phyloP scores from a whole-genome alignment of 371 early-diverging fungal species.

The Mortierella sp. region DNA sequence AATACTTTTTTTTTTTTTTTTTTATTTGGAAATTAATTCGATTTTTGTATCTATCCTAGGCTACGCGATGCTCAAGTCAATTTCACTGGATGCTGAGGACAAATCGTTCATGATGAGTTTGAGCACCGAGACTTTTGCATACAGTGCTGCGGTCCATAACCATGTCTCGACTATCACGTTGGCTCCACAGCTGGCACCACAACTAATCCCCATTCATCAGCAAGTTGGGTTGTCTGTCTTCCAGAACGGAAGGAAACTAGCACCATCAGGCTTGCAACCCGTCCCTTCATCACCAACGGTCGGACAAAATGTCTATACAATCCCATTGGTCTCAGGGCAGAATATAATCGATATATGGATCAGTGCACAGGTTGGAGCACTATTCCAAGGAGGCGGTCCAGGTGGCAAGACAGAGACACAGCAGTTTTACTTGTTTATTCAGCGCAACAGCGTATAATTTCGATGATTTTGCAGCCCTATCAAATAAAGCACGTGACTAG shows the following conservation, averaged over 20 bases:
- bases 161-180: constrained; percentile 35
- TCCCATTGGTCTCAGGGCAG: constrained; percentile 36
- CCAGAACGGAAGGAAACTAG: constrained; percentile 52
- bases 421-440: constrained; percentile 51
- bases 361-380: constrained; percentile 48
- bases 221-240: constrained; percentile 52
- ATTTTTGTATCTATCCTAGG: constrained; percentile 20
- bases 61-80: constrained; percentile 45
- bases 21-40: not conserved
- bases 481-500: constrained; percentile 13
- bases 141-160: constrained; percentile 34
- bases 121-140: constrained; percentile 39
- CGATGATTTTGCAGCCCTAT: not conserved
- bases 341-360: constrained; percentile 54
- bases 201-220: constrained; percentile 46
- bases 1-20: not conserved
- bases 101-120: constrained; percentile 51
- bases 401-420: constrained; percentile 55
- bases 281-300: constrained; percentile 27
- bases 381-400: constrained; percentile 50
- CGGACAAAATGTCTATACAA: constrained; percentile 52
- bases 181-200: constrained; percentile 39
- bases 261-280: constrained; percentile 32
- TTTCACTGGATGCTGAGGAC: constrained; percentile 48
- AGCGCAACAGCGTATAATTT: constrained; percentile 34